Conservation (phyloP, 106 monocot species). For the Acanthochlamys bracteata region DNA sequence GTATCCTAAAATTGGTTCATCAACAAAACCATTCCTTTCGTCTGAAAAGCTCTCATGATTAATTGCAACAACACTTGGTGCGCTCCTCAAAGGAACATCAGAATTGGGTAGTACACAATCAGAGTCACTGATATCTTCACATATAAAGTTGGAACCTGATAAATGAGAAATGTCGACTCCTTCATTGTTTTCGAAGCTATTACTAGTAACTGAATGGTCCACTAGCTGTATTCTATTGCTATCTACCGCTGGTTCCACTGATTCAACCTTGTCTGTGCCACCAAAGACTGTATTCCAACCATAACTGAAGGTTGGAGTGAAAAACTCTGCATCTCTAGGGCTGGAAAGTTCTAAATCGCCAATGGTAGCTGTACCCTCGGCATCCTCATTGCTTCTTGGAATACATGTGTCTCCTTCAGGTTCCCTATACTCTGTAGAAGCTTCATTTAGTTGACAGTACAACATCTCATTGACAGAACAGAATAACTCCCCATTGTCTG, state of each 20-base stretch:
- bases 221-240: background rate
- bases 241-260: background rate
- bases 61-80: no score
- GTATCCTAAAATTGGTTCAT: background rate
- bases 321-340: background rate
- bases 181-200: background rate
- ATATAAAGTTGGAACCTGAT: background rate
- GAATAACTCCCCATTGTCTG: background rate
- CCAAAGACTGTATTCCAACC: background rate
- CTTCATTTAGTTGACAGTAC: constrained; percentile 11
- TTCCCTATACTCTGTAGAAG: constrained; percentile 14
- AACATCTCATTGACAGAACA: background rate
- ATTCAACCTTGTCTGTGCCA: background rate
- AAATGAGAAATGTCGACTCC: background rate
- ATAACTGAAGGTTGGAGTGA: background rate
- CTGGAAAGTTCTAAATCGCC: background rate
- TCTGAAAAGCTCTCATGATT: no score
- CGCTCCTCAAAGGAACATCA: constrained; percentile 1
- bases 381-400: constrained; percentile 9
- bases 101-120: constrained; percentile 12
- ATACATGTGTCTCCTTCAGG: background rate
- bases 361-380: constrained; percentile 4
- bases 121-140: constrained; percentile 5
- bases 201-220: constrained; percentile 1
- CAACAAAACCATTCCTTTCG: background rate